Evolutionary conservation across 257 asterid genomes (phyloP), one percentile per base, ranked within the genome.

Genomic region (Salvia rosmarinus): DNA sequence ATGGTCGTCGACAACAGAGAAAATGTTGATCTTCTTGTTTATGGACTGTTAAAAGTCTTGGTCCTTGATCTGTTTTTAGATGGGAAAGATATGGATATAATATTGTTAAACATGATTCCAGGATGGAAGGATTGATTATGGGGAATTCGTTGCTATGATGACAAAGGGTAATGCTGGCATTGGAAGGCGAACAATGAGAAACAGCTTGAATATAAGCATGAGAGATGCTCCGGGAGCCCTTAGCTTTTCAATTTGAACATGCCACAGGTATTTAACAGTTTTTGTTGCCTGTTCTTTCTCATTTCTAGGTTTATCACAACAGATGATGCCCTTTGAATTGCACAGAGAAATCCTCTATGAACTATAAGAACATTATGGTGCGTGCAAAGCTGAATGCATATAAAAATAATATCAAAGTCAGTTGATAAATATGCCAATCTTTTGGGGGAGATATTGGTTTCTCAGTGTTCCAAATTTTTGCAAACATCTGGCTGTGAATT

Each of bases 61-160:
- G 67, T 47, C 64, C 60, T 63, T 42, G 23, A 49, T 43, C 51
- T 70, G 11, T 46, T 75, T 11, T 21, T 37, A 8, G 64, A 63
- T 75, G 70, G 64, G 17, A 69, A 55, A 55, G 40, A 37, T 40
- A 40, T 5, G 0, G 17, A 20, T 8, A 13, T 21, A 10, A 1
- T 55, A 16, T 44, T 37, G 68, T 51, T 51, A 21, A 28, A 69
- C 40, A 60, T 69, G 72, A 46, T 75, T 71, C 3, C 39, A 85
- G 90, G 90, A 85, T 77, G 90, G 90, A 60, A 70, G 88, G 49
- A 85, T 85, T 56, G 90, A 85, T 71, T 85, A 85, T 55, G 90
- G 90, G 20, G 90, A 85, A 59, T 85, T 85, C 40, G 87, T 82
- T 16, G 90, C 90, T 69, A 85, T 85, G 90, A 85, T 85, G 90